A percentile compares a stretch with the other conserved stretches of the same genome.
These are phyloP conservation scores for Lentinula novae-zelandiae DNA, from an alignment of 1,284 basidiomycete genomes.

Conservation along the genomic window DNA sequence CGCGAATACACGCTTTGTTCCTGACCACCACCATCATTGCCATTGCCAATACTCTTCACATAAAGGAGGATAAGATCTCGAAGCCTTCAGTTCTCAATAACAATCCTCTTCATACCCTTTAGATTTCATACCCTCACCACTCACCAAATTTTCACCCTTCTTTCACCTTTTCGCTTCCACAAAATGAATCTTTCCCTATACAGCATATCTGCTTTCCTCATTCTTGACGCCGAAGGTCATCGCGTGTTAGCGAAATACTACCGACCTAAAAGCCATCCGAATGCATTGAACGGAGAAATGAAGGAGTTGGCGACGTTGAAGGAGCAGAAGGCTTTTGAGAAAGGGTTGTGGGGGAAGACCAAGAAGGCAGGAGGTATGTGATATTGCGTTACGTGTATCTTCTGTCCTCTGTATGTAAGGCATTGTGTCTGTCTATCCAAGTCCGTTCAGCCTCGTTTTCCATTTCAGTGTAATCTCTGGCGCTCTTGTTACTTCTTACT, in stretches of 20 bases:
- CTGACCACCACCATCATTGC: background rate
- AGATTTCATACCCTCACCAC: no score
- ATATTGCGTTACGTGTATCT: no score
- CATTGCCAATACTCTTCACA: background rate
- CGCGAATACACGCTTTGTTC: no score
- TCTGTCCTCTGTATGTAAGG: no score
- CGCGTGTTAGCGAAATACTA: conserved; percentile 97
- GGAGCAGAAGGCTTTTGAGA: conserved; percentile 95
- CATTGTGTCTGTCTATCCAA: no score
- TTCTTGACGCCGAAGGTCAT: conserved; percentile 93
- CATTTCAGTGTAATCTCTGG: background rate
- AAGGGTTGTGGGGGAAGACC: conserved; percentile 93
- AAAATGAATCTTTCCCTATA: conserved; percentile 81
- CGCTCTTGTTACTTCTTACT: background rate
- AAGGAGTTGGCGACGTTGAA: conserved; percentile 76
- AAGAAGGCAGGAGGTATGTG: conserved; percentile 82
- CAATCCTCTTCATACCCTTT: no score
- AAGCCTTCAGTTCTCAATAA: no score
- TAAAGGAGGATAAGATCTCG: no score
- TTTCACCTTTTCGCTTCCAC: background rate
- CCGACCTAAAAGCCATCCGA: conserved; percentile 65
- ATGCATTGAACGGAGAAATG: conserved; percentile 32
- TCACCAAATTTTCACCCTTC: no score
- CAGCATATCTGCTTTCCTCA: conserved; percentile 82
- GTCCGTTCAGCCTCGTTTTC: no score